Evolutionary conservation across 2,329 filamentous ascomycete species (phyloP).

Genomic region (Ceratocystis destructans): DNA sequence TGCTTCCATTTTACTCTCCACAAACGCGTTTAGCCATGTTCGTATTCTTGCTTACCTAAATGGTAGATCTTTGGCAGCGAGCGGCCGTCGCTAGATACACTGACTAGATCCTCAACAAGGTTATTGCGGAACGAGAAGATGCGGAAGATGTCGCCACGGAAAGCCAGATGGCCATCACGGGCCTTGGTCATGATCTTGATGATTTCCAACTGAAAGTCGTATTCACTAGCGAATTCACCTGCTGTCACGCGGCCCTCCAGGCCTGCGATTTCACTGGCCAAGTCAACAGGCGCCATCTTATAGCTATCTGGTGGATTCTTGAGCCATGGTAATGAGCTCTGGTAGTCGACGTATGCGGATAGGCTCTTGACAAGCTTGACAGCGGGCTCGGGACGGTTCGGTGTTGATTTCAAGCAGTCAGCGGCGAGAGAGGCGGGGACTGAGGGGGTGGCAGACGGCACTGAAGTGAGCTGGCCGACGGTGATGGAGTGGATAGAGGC

Average conservation of each 20-base stretch:
- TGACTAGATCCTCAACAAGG: conserved; percentile 34
- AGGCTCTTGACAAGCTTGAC: conserved; percentile 28
- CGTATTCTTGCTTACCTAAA: conserved; percentile 28
- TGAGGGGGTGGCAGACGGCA: conserved; percentile 23
- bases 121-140: conserved; percentile 34
- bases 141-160: conserved; percentile 40
- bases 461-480: background rate
- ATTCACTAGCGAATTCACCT: conserved; percentile 37
- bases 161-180: conserved; percentile 53
- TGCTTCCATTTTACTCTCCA: background rate
- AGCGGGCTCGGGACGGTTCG: conserved; percentile 28
- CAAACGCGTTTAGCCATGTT: background rate
- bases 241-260: conserved; percentile 32
- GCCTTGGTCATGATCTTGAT: conserved; percentile 36
- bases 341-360: conserved; percentile 34
- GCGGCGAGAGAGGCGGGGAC: conserved; percentile 28
- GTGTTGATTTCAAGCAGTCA: conserved; percentile 30
- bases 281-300: conserved; percentile 35
- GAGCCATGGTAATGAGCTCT: conserved; percentile 35
- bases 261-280: conserved; percentile 32
- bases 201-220: conserved; percentile 41
- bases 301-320: conserved; percentile 40
- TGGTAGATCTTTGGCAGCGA: conserved; percentile 44
- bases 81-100: conserved; percentile 46
- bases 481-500: conserved; percentile 8